phyloP scores from a whole-genome alignment of 1,139 yeast species.

The Geotrichum histeridarum region DNA sequence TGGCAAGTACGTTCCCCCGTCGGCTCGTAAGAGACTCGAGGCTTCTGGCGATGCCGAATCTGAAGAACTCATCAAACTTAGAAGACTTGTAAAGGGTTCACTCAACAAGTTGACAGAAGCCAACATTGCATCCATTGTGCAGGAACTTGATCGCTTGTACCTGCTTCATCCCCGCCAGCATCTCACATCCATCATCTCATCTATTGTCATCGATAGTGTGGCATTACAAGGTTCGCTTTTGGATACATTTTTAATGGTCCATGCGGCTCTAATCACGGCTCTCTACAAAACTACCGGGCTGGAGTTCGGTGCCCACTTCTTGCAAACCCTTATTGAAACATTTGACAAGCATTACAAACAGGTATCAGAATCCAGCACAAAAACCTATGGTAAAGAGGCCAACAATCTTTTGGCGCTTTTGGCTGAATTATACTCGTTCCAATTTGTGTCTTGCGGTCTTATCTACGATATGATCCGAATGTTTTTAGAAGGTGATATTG shows the following conservation, averaged over 20 bases:
- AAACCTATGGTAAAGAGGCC: slow-evolving; percentile 49
- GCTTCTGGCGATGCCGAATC: slow-evolving; percentile 37
- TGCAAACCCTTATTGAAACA: slow-evolving; percentile 71
- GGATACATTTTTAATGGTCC: slow-evolving; percentile 74
- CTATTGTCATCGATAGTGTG: slow-evolving; percentile 61
- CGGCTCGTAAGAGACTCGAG: slow-evolving; percentile 51
- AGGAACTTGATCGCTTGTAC: slow-evolving; percentile 61
- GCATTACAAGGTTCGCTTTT: slow-evolving; percentile 57
- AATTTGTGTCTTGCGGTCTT: slow-evolving; percentile 64
- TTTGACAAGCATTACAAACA: slow-evolving; percentile 40
- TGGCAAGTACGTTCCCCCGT: slow-evolving; percentile 75
- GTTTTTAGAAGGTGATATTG: slow-evolving; percentile 49
- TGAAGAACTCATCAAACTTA: slow-evolving; percentile 49
- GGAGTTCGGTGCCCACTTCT: slow-evolving; percentile 83
- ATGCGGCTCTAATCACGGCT: slow-evolving; percentile 73
- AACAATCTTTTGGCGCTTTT: slow-evolving; percentile 68
- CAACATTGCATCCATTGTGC: slow-evolving; percentile 64
- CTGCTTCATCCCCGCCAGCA: slow-evolving; percentile 65
- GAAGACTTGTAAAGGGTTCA: slow-evolving; percentile 67
- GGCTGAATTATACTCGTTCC: slow-evolving; percentile 72
- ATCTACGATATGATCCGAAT: slow-evolving; percentile 68
- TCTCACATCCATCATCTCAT: slow-evolving; percentile 65
- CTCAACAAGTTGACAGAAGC: slow-evolving; percentile 84
- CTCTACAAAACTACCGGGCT: slow-evolving; percentile 72
- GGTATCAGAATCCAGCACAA: slow-evolving; percentile 25